Evolutionary conservation across 1,139 yeast genomes (phyloP).

Genomic region (Scheffersomyces segobiensis): DNA sequence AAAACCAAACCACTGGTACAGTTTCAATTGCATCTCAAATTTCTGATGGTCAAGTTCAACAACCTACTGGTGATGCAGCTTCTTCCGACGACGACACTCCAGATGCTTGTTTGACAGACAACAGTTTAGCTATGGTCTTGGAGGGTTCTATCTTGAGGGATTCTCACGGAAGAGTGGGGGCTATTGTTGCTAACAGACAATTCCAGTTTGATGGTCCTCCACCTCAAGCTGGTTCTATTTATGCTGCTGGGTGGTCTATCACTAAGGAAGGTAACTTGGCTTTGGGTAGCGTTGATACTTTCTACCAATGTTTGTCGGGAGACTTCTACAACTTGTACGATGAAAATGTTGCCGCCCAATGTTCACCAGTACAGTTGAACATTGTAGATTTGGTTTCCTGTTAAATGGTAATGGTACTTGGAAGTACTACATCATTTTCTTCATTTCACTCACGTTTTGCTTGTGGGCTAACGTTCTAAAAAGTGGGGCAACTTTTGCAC

Average conservation of each 20-base stretch:
- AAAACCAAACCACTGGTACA: constrained; percentile 32
- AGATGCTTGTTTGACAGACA: constrained; percentile 49
- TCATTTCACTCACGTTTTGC: constrained; percentile 1
- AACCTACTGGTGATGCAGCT: constrained; percentile 17
- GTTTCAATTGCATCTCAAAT: constrained; percentile 29
- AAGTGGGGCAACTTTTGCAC: not conserved
- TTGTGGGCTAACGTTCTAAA: not conserved
- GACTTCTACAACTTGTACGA: constrained; percentile 82
- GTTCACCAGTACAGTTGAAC: constrained; percentile 62
- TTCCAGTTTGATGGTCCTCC: constrained; percentile 91
- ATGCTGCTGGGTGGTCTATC: constrained; percentile 83
- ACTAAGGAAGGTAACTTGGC: constrained; percentile 67
- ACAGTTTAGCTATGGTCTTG: constrained; percentile 59
- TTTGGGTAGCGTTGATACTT: constrained; percentile 60
- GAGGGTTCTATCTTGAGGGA: constrained; percentile 57
- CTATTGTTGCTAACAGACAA: constrained; percentile 83
- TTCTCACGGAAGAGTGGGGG: constrained; percentile 69
- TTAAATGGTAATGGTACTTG: constrained; percentile 26
- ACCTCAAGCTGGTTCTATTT: constrained; percentile 87
- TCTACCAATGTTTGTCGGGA: constrained; percentile 82
- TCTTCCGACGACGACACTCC: constrained; percentile 5
- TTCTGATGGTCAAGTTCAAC: constrained; percentile 38
- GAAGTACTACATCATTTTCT: not conserved
- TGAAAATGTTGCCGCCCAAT: constrained; percentile 64
- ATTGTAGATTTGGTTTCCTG: constrained; percentile 66